A percentile compares a stretch with the other conserved stretches of the same genome.
Evolutionary conservation across 164 flowering plant species (phyloP).

Genomic region (Chimonanthus salicifolius): DNA sequence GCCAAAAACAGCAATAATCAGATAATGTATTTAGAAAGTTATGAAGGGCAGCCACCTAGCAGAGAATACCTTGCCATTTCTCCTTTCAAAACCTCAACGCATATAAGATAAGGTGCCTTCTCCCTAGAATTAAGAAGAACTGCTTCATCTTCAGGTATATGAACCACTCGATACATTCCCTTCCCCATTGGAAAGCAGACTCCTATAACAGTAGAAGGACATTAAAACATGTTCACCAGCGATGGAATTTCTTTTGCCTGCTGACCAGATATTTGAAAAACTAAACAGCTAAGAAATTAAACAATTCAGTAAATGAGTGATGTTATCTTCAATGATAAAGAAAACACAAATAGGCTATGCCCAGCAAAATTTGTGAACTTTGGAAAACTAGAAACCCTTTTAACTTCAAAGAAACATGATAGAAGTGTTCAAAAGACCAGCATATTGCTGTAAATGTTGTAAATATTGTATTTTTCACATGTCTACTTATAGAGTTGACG

Average conservation of each 20-base stretch:
- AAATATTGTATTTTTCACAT: too few species aligned
- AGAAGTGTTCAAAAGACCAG: too few species aligned
- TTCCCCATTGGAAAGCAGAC: conserved; percentile 96
- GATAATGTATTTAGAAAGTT: too few species aligned
- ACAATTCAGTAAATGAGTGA: neutral
- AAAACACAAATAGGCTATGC: neutral
- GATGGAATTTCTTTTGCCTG: neutral
- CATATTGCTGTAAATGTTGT: too few species aligned
- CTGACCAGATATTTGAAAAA: neutral
- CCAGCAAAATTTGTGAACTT: neutral
- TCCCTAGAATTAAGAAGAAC: conserved; percentile 96
- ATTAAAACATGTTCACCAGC: too few species aligned
- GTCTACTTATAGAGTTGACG: too few species aligned
- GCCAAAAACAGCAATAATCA: too few species aligned
- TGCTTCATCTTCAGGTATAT: conserved; percentile 97
- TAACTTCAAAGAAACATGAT: too few species aligned
- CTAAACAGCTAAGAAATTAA: neutral
- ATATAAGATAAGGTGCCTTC: conserved; percentile 94
- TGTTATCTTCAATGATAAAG: too few species aligned
- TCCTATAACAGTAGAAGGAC: conserved; percentile 34
- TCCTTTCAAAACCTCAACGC: conserved; percentile 88
- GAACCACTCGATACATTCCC: conserved; percentile 87
- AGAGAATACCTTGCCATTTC: conserved; percentile 61
- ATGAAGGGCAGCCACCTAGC: too few species aligned
- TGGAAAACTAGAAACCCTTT: too few species aligned